Percentiles rank a stretch among this genome's conserved stretches.
Evolutionary conservation across 768 basidiomycete species (phyloP).

Genomic region (Boletus insuetus): DNA sequence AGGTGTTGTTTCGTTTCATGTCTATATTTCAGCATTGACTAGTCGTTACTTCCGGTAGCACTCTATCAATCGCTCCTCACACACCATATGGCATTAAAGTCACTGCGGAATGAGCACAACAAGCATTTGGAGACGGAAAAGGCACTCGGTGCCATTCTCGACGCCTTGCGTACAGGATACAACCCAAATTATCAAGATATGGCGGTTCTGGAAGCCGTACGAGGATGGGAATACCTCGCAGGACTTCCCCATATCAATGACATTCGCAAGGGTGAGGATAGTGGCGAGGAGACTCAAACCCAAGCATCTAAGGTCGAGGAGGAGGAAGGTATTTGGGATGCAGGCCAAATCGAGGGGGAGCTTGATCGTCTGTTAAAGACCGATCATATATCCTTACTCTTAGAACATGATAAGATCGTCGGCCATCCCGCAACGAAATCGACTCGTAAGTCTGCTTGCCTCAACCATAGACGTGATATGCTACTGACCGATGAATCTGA

Average conservation of each 20-base stretch:
- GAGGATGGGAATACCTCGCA: conserved; percentile 83
- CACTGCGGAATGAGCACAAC: conserved; percentile 69
- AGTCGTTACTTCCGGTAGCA: conserved; percentile 43
- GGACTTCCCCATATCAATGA: conserved; percentile 72
- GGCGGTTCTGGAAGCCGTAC: conserved; percentile 95
- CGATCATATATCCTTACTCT: conserved; percentile 72
- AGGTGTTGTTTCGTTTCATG: conserved; percentile 28
- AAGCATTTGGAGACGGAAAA: conserved; percentile 73
- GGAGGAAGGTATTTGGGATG: conserved; percentile 61
- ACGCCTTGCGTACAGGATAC: conserved; percentile 77
- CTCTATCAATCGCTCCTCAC: conserved; percentile 71
- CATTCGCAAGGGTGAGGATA: conserved; percentile 47
- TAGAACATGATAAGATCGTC: conserved; percentile 74
- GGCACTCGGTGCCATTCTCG: conserved; percentile 79
- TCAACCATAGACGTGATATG: background rate
- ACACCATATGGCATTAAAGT: conserved; percentile 73
- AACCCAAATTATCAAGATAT: conserved; percentile 99
- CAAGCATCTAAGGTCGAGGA: conserved; percentile 28
- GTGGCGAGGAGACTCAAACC: conserved; percentile 31
- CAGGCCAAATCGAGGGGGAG: conserved; percentile 54
- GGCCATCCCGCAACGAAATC: conserved; percentile 46
- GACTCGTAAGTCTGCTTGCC: conserved; percentile 47
- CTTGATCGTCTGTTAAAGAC: conserved; percentile 54
- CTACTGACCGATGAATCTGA: background rate
- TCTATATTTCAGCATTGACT: background rate